Evolutionary conservation across 2,329 filamentous ascomycete species (phyloP), one percentile per base, ranked within the genome.

Genomic region (Colletotrichum abscissum): DNA sequence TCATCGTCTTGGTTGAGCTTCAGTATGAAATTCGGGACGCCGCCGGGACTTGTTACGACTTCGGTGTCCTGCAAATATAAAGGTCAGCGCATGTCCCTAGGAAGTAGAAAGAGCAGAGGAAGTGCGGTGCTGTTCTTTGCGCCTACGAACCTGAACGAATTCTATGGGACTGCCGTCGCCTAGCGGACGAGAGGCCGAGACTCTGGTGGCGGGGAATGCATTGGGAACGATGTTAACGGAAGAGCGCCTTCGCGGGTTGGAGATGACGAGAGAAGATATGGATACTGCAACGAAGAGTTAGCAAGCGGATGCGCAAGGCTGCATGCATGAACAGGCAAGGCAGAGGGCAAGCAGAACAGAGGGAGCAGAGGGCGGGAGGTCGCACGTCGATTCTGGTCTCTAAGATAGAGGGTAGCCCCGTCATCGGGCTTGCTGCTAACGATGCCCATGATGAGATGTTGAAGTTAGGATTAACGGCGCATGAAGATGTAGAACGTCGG

Each of bases 1-100:
- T 99, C 97, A 77, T 98, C 97, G 77, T 97, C 95, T 84, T 95
- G 97, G 77, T 88, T 90, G 58, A 99, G 86, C 80, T 97, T 97
- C 71, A 98, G 87, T 63, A 99, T 89, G 82, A 98, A 97, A 73
- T 88, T 89, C 9, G 95, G 94, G 33, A 86, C 80, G 66, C 86
- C 83, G 35, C 83, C 81, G 42, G 83, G 76, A 60, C 83, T 81
- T 30, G 86, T 80, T 57, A 66, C 56, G 68, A 86, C 80, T 74
- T 98, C 96, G 56, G 94, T 92, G 81, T 98, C 97, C 95, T 98
- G 77, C 19, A 76, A 63, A 63, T 67, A 42, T 63, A 24, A 33
- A 19, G 33, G 63, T 75, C 63, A 75, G 69, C 64, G 54, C 42
- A 33, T 52, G 28, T 58, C 30, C 55, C 30, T 14, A 33, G n/a